Evolutionary conservation across 331 rosid genomes (phyloP).

Genomic region (Spiraea crenata): DNA sequence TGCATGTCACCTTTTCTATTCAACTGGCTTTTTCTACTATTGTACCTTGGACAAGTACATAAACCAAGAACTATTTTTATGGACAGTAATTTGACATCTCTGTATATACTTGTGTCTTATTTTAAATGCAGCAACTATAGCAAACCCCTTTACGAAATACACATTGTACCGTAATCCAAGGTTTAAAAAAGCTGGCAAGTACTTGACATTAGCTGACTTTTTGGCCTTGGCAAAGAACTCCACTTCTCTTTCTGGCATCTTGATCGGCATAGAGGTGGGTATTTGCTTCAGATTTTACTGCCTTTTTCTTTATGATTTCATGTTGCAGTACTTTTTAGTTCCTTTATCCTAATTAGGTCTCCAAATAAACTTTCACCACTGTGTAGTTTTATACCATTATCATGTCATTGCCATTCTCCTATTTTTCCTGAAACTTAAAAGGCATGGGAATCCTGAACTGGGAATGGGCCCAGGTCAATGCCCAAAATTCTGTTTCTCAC

Average conservation of each 20-base stretch:
- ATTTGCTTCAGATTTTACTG: slow-evolving; percentile 9
- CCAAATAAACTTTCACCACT: background rate
- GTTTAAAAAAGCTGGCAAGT: slow-evolving; percentile 35
- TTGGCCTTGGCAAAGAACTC: slow-evolving; percentile 64
- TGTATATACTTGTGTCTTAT: slow-evolving; percentile 4
- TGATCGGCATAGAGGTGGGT: slow-evolving; percentile 74
- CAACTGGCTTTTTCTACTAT: background rate
- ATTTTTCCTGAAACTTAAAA: background rate
- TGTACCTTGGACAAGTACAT: slow-evolving; percentile 6
- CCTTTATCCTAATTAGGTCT: background rate
- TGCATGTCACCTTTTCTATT: slow-evolving; percentile 18
- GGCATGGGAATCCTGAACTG: too few relatives aligned
- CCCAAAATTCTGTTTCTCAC: slow-evolving; percentile 7
- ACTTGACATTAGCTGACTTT: slow-evolving; percentile 60
- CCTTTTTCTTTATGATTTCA: background rate
- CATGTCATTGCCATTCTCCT: background rate
- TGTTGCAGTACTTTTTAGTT: background rate
- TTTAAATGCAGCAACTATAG: slow-evolving; percentile 59
- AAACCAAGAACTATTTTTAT: slow-evolving; percentile 6
- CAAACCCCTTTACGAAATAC: slow-evolving; percentile 41
- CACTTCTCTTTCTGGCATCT: slow-evolving; percentile 62
- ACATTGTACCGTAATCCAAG: slow-evolving; percentile 57
- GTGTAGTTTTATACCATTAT: background rate
- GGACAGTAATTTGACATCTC: slow-evolving; percentile 22
- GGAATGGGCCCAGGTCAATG: background rate